Conservation (phyloP, 805 yeast genomes). For the Metschnikowia shivogae region DNA sequence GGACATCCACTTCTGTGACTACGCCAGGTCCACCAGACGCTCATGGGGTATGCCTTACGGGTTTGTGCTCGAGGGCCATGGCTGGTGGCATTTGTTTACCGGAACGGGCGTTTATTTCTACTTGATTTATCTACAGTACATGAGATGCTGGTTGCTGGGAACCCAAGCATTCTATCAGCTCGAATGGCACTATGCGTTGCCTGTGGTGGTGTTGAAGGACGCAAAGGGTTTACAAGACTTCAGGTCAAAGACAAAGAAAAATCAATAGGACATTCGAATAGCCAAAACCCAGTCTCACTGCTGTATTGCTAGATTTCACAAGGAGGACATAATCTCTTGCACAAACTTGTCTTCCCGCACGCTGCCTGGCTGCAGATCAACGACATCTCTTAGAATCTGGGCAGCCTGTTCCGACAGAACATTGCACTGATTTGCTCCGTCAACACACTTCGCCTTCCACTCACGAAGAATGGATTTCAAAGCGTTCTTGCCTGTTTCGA, state of each 20-base stretch:
- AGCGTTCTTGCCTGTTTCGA: slow-evolving; percentile 49
- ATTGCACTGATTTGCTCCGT: slow-evolving; percentile 19
- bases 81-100: slow-evolving; percentile 94
- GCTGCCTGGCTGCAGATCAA: slow-evolving; percentile 21
- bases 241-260: slow-evolving; percentile 4
- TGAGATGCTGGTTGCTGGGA: slow-evolving; percentile 63
- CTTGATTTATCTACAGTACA: slow-evolving; percentile 71
- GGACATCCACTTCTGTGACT: slow-evolving; percentile 74
- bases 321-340: slow-evolving; percentile 41
- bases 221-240: slow-evolving; percentile 12
- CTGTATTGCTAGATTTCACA: slow-evolving; percentile 14
- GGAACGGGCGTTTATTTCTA: slow-evolving; percentile 87
- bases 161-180: slow-evolving; percentile 52
- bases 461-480: slow-evolving; percentile 46
- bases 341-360: slow-evolving; percentile 37
- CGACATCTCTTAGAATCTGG: slow-evolving; percentile 33
- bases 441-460: slow-evolving; percentile 50
- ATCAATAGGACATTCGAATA: background rate
- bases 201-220: slow-evolving; percentile 16
- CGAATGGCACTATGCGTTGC: slow-evolving; percentile 48
- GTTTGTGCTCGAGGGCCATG: slow-evolving; percentile 82
- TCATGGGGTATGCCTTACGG: slow-evolving; percentile 79
- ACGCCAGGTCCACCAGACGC: slow-evolving; percentile 57
- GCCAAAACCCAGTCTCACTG: no score
- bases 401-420: slow-evolving; percentile 38